phyloP scores from a whole-genome alignment of 202 grass and related monocot species.

The Schoenoplectus tabernaemontani region DNA sequence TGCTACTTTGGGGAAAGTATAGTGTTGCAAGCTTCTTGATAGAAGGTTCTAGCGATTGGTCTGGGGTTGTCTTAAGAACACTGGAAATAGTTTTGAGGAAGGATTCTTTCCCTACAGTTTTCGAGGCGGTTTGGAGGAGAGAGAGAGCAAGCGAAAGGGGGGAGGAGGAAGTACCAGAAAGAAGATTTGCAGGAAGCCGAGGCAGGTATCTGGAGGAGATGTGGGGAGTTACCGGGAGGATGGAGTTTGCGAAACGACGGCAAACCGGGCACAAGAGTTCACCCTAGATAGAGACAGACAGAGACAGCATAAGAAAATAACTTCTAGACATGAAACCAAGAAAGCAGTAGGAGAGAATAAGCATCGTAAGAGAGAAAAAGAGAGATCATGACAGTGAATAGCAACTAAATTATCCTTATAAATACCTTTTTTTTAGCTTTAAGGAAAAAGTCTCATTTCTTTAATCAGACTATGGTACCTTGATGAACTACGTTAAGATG shows the following conservation, averaged over 20 bases:
- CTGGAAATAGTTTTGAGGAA: constrained; percentile 64
- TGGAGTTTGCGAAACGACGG: constrained; percentile 94
- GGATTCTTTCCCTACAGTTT: constrained; percentile 60
- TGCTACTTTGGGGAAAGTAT: constrained; percentile 61
- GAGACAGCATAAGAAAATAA: constrained; percentile 27
- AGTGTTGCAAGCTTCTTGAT: constrained; percentile 62
- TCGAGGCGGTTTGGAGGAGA: constrained; percentile 68
- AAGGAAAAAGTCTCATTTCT: neutral
- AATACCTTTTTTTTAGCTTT: neutral
- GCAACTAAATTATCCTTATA: neutral
- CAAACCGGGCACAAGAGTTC: constrained; percentile 97
- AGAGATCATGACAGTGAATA: neutral
- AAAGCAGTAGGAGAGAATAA: neutral
- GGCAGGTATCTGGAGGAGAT: constrained; percentile 35
- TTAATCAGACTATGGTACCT: neutral
- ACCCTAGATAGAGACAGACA: constrained; percentile 79
- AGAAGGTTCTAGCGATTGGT: constrained; percentile 60
- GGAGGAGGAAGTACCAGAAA: constrained; percentile 33
- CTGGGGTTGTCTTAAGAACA: constrained; percentile 39
- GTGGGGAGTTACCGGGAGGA: constrained; percentile 58
- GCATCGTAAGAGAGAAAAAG: neutral
- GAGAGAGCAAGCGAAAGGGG: constrained; percentile 38
- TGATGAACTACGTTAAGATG: neutral
- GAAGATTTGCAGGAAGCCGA: constrained; percentile 27
- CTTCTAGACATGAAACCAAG: constrained; percentile 13